phyloP scores from a whole-genome alignment of 2,329 filamentous ascomycete genomes.

The Cladophialophora yegresii region DNA sequence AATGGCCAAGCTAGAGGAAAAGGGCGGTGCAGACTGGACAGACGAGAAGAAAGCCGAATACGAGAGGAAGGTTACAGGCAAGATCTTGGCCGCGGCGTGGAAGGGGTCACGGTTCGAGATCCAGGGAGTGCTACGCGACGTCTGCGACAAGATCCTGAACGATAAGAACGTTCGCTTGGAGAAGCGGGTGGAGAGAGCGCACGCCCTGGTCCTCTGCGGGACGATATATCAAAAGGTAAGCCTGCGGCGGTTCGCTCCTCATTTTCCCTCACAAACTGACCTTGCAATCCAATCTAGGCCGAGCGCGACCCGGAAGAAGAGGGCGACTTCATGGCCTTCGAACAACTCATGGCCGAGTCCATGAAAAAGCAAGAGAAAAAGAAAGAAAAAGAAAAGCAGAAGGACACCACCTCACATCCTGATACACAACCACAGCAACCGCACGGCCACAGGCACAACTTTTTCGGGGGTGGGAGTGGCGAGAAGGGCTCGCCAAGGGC shows the following conservation, averaged over 20 bases:
- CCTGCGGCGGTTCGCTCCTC: background rate
- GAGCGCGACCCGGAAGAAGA: conserved; percentile 91
- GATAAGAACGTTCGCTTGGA: conserved; percentile 74
- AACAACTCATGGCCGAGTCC: conserved; percentile 95
- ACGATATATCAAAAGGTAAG: conserved; percentile 84
- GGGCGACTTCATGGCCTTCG: conserved; percentile 97
- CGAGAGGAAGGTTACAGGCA: conserved; percentile 92
- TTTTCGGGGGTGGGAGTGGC: background rate
- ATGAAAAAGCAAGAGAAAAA: conserved; percentile 89
- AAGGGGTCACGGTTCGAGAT: conserved; percentile 97
- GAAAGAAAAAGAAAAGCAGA: conserved; percentile 56
- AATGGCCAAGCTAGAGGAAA: conserved; percentile 94
- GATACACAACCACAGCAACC: background rate
- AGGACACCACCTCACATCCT: conserved; percentile 20
- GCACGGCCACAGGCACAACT: background rate
- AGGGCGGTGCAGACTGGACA: conserved; percentile 95
- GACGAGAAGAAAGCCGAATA: conserved; percentile 96
- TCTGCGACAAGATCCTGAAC: conserved; percentile 85
- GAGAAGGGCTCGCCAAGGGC: conserved; percentile 1
- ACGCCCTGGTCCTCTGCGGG: conserved; percentile 84
- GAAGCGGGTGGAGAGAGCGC: conserved; percentile 87
- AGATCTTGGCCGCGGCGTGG: conserved; percentile 97
- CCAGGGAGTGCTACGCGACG: conserved; percentile 89
- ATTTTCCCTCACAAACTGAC: background rate
- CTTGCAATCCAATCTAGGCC: conserved; percentile 59